These are phyloP conservation scores for Gonapodya prolifera DNA, from an alignment of 192 early-diverging fungal genomes.

Conservation along the genomic window DNA sequence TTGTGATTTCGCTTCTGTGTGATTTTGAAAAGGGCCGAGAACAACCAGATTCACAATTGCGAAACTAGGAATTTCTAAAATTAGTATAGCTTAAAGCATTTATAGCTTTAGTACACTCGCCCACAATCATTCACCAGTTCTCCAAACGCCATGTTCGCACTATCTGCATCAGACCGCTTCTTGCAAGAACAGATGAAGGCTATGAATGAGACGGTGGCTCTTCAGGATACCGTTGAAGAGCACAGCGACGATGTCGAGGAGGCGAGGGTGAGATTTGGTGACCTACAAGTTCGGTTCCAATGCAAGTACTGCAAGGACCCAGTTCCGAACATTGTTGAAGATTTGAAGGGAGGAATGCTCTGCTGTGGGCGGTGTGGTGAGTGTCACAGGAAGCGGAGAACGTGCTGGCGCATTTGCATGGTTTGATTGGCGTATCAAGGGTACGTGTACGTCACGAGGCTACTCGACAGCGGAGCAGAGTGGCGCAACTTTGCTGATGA, in stretches of 20 bases:
- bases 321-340: not conserved
- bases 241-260: not conserved
- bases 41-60: too few species aligned
- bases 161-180: not conserved
- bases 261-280: not conserved
- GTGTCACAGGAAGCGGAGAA: not conserved
- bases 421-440: not conserved
- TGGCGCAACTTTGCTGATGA: not conserved
- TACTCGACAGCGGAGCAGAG: not conserved
- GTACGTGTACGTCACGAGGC: not conserved
- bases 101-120: too few species aligned
- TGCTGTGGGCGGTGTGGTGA: not conserved
- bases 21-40: too few species aligned
- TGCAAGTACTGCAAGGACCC: not conserved
- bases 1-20: too few species aligned
- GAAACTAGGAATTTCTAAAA: too few species aligned
- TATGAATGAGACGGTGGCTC: not conserved
- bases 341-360: not conserved
- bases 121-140: not conserved
- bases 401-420: not conserved
- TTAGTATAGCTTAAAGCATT: too few species aligned
- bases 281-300: not conserved
- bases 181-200: not conserved
- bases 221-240: not conserved
- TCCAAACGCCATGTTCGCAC: not conserved